Evolutionary conservation across 768 basidiomycete genomes (phyloP), one percentile per base, ranked within the genome.

Genomic region (Phylloporus scabripes): DNA sequence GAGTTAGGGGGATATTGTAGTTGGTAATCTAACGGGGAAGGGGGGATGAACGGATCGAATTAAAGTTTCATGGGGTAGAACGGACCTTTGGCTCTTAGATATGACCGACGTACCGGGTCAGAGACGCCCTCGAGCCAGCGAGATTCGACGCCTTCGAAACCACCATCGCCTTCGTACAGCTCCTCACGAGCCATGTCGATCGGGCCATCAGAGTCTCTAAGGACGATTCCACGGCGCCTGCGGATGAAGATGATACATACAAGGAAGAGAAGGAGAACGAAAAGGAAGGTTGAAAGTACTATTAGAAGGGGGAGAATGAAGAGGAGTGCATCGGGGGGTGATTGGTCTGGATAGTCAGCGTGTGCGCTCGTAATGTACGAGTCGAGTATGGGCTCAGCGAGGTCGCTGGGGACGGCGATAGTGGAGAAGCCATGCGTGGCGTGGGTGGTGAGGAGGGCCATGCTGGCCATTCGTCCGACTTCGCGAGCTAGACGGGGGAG

Each of bases 271-370:
- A 97, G 77, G 55, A 97, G 81, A 46, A 98, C 83, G 67, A 97
- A 87, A 45, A 99, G 79, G 56, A 98, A 87, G 5, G 92, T 92
- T 20, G 90, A 86, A 29, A 97, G 79, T 41, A 98, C 87, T 70
- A 97, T 89, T 63, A 98, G 83, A 46, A 99, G 79, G 23, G 95
- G 95, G 6, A 99, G 80, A 51, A 99, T 82, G 61, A 98, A 81
- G 63, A 89, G 79, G 52, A 91, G 81, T 26, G 86, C 79, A 60
- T 90, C 86, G 45, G 75, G 74, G 28, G 65, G 44, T 17, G 56
- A 49, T 24, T 59, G 62, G 18, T 65, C 60, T 45, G 59, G 49
- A 36, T 45, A 40, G 42, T 65, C 63, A 36, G 54, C 29, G 42
- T 43, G 39, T 5, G 36, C 11, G 36, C 39, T 31, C n/a, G 41